Evolutionary conservation across 257 asterid species (phyloP), one percentile per base, ranked within the genome.

Genomic region (Linderniella brevidens): DNA sequence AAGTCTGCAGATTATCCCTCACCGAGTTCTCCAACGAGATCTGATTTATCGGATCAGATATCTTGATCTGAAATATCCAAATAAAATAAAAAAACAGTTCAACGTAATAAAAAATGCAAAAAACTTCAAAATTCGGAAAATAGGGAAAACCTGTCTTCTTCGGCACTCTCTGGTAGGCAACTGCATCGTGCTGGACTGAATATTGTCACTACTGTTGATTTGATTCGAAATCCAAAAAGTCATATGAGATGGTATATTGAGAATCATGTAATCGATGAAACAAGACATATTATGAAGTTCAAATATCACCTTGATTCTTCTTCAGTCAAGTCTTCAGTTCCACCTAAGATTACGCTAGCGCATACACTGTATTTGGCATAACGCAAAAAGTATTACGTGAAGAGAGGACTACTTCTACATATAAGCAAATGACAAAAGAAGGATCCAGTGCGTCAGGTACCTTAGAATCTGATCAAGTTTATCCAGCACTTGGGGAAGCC

Each of bases 401-500:
- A 49, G 17, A 46, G 48, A 55, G n/a, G 20, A 53, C 38, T 45
- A 15, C n/a, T 39, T 46, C 41, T 32, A 35, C 9, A 17, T 13
- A 40, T 36, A 45, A 11, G 25, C 46, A 41, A 53, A 51, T 41
- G 53, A 25, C 35, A 17, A 20, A 57, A 61, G 48, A 52, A 52
- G 48, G 59, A 55, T 37, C 41, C 40, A 39, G 58, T 35, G 35
- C 48, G 54, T 37, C 53, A 56, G 49, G 42, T 74, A 90, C 99
- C 99, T 77, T 44, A 90, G 77, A 49, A 90, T 90, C 66, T 71
- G 92, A 64, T 90, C 99, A 54, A 85, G 92, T 56, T 73, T 85
- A 68, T 90, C 99, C 44, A 90, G 92, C 32, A 85, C 82, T 71
- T 77, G 96, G 53, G 94, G 88, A 73, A 81, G 61, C 63, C 99